These are phyloP conservation scores for Penicillium silybi DNA, from an alignment of 495 filamentous ascomycete species.

Conservation along the genomic window DNA sequence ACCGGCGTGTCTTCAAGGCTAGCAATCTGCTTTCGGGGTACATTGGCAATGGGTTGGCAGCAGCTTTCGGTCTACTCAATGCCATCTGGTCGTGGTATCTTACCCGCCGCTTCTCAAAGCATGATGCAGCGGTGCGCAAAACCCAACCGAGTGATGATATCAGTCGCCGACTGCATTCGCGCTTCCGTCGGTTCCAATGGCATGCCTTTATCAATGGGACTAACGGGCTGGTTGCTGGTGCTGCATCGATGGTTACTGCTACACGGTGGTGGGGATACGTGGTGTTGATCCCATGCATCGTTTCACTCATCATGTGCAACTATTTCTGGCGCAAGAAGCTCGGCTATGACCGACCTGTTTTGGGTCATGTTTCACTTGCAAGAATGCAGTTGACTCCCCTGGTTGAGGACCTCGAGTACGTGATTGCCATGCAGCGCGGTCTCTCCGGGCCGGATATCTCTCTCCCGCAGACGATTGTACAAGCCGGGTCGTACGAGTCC, in stretches of 20 bases:
- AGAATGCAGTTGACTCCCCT: constrained; percentile 17
- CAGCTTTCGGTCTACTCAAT: constrained; percentile 42
- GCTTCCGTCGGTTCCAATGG: constrained; percentile 35
- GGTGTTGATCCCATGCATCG: constrained; percentile 46
- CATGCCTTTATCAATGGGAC: constrained; percentile 39
- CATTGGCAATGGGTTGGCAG: constrained; percentile 43
- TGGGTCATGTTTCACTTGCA: constrained; percentile 8
- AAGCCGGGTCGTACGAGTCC: constrained; percentile 24
- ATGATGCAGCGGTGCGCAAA: constrained; percentile 17
- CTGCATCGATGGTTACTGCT: constrained; percentile 46
- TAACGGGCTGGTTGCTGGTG: constrained; percentile 46
- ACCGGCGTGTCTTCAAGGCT: constrained; percentile 34
- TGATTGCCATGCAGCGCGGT: constrained; percentile 20
- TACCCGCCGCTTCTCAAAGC: constrained; percentile 29
- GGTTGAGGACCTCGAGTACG: constrained; percentile 30
- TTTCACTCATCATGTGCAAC: constrained; percentile 38
- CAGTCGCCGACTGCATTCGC: constrained; percentile 23
- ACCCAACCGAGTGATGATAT: constrained; percentile 19
- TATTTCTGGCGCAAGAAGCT: constrained; percentile 42
- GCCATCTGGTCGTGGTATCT: constrained; percentile 42
- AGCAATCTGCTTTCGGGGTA: constrained; percentile 50
- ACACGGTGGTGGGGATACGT: constrained; percentile 49
- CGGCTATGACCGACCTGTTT: constrained; percentile 43
- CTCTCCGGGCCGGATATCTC: constrained; percentile 10
- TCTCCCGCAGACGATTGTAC: constrained; percentile 10